Percentiles rank a stretch among this genome's conserved stretches.
Evolutionary conservation across 495 filamentous ascomycete genomes (phyloP).

Genomic region (Podospora bellae-mahoneyi): DNA sequence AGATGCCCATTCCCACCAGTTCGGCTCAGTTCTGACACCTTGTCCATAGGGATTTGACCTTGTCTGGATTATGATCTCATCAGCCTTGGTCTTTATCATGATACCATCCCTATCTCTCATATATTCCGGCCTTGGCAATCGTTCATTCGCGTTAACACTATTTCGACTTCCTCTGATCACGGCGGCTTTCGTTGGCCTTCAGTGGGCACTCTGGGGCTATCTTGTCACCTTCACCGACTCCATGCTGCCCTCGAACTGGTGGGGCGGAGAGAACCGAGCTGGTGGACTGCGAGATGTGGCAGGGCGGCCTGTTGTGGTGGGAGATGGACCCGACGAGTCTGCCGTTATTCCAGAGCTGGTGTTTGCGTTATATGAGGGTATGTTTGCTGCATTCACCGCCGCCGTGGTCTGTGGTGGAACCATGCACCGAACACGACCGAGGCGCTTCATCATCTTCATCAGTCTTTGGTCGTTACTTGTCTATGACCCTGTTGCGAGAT

Average conservation of each 20-base stretch:
- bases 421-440: slow-evolving; percentile 18
- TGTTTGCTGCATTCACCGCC: slow-evolving; percentile 24
- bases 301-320: slow-evolving; percentile 12
- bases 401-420: slow-evolving; percentile 21
- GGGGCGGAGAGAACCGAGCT: slow-evolving; percentile 18
- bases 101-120: slow-evolving; percentile 22
- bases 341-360: slow-evolving; percentile 19
- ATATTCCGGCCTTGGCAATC: slow-evolving; percentile 21
- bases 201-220: slow-evolving; percentile 23
- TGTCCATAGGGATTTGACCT: slow-evolving; percentile 14
- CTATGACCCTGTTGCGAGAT: slow-evolving; percentile 81
- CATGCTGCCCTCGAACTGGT: slow-evolving; percentile 15
- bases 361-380: slow-evolving; percentile 21
- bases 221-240: slow-evolving; percentile 18
- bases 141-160: slow-evolving; percentile 21
- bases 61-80: slow-evolving; percentile 21
- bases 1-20: too few relatives aligned
- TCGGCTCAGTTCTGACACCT: neutral
- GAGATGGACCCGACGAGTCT: slow-evolving; percentile 13
- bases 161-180: slow-evolving; percentile 23
- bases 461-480: slow-evolving; percentile 81
- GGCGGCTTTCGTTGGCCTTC: slow-evolving; percentile 13
- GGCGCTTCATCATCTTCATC: slow-evolving; percentile 64
- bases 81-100: slow-evolving; percentile 22
- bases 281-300: slow-evolving; percentile 12